Conservation (phyloP, 1,139 yeast species). For the Diutina rugosa region DNA sequence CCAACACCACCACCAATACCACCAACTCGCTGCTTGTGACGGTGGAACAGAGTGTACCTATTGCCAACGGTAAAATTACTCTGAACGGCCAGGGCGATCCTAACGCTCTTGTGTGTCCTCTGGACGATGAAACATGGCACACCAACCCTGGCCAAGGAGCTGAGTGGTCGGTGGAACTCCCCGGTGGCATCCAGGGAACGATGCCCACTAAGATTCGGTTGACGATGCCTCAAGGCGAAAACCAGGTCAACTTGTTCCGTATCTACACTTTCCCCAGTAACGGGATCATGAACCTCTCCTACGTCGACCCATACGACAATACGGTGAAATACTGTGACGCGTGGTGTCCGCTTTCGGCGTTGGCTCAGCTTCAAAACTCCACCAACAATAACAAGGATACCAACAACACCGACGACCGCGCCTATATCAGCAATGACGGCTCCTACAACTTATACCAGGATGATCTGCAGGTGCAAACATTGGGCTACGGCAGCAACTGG, state of each 20-base stretch:
- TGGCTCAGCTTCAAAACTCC: constrained; percentile 15
- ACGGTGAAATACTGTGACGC: constrained; percentile 61
- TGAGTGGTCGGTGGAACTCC: constrained; percentile 54
- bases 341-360: constrained; percentile 55
- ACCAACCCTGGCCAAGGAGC: constrained; percentile 40
- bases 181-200: constrained; percentile 36
- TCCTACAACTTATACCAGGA: constrained; percentile 25
- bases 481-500: constrained; percentile 38
- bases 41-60: constrained; percentile 57
- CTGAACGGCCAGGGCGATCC: constrained; percentile 36
- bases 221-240: constrained; percentile 42
- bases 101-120: constrained; percentile 51
- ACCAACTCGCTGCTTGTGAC: constrained; percentile 24
- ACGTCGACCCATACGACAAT: constrained; percentile 61
- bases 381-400: constrained; percentile 13
- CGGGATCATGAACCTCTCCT: constrained; percentile 87
- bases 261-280: constrained; percentile 66
- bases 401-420: constrained; percentile 11
- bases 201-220: constrained; percentile 67
- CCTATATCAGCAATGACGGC: constrained; percentile 22
- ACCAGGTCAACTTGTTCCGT: constrained; percentile 56
- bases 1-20: constrained; percentile 10
- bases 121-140: constrained; percentile 37
- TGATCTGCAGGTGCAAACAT: constrained; percentile 25
- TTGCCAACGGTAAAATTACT: constrained; percentile 47